A percentile compares a stretch with the other conserved stretches of the same genome.
Conservation (phyloP, 2,329 filamentous ascomycete genomes). For the Monosporascus sp. region DNA sequence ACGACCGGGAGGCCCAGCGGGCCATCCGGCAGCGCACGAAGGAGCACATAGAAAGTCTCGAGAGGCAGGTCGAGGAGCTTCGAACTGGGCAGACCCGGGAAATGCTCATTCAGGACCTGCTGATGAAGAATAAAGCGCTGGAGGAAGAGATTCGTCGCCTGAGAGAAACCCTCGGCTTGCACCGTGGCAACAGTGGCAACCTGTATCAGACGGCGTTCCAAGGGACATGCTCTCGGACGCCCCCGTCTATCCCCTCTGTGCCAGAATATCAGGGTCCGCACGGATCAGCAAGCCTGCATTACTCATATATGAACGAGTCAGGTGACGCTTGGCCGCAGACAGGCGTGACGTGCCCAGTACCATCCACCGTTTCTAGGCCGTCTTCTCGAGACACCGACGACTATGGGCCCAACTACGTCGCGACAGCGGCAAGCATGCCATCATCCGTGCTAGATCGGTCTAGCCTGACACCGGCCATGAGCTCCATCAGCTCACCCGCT, state of each 20-base stretch:
- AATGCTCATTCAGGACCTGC: conserved; percentile 45
- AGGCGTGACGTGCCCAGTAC: conserved; percentile 36
- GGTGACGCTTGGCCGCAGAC: conserved; percentile 40
- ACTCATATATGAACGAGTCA: conserved; percentile 35
- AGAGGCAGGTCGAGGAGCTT: conserved; percentile 70
- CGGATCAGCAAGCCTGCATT: conserved; percentile 27
- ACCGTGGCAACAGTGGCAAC: conserved; percentile 18
- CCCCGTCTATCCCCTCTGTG: conserved; percentile 35
- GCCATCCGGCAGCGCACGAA: conserved; percentile 83
- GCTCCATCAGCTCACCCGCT: conserved; percentile 21
- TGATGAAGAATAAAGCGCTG: conserved; percentile 47
- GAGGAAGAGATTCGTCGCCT: conserved; percentile 46
- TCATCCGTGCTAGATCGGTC: conserved; percentile 34
- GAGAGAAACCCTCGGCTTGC: conserved; percentile 39
- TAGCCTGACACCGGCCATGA: conserved; percentile 21
- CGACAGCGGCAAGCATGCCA: conserved; percentile 44
- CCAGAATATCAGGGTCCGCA: conserved; percentile 39
- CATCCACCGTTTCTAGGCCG: conserved; percentile 47
- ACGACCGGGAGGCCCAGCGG: conserved; percentile 85
- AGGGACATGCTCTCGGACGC: conserved; percentile 36
- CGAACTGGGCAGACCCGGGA: conserved; percentile 43
- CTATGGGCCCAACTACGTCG: conserved; percentile 41
- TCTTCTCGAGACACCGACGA: conserved; percentile 45
- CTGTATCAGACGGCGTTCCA: conserved; percentile 23
- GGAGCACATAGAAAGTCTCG: conserved; percentile 74